phyloP scores from a whole-genome alignment of 345 rosid species.

The Sisymbrium altissimum region DNA sequence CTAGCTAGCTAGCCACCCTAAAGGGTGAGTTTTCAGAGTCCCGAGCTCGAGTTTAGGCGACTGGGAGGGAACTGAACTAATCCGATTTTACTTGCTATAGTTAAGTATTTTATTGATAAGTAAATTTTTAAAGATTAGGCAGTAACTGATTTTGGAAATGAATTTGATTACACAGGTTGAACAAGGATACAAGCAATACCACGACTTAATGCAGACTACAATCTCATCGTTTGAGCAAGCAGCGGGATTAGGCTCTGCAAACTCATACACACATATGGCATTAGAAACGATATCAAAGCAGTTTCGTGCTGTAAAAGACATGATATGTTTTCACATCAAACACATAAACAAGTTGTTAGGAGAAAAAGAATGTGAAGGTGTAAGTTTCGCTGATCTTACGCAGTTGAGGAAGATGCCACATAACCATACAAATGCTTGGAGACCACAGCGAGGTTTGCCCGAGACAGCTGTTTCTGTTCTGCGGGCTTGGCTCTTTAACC shows the following conservation, averaged over 20 bases:
- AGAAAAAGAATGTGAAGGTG: constrained; percentile 51
- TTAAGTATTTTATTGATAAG: background rate
- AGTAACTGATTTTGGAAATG: background rate
- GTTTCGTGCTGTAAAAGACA: constrained; percentile 67
- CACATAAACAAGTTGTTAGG: constrained; percentile 53
- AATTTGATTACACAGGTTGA: constrained; percentile 47
- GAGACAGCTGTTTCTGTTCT: constrained; percentile 71
- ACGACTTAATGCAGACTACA: constrained; percentile 62
- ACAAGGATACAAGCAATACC: constrained; percentile 65
- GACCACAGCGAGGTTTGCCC: constrained; percentile 83
- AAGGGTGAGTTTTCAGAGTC: background rate
- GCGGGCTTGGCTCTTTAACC: constrained; percentile 85
- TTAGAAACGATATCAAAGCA: constrained; percentile 69
- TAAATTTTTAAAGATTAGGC: background rate
- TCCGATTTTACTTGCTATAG: background rate
- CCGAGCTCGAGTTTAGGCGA: background rate
- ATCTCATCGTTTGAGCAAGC: constrained; percentile 62
- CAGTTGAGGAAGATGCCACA: constrained; percentile 26
- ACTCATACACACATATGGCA: constrained; percentile 62
- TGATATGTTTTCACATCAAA: constrained; percentile 55
- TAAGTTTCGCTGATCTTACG: constrained; percentile 43
- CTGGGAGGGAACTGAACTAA: background rate
- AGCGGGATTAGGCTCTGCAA: constrained; percentile 59
- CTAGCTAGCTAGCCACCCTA: background rate
- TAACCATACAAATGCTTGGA: constrained; percentile 60